A percentile compares a stretch with the other conserved stretches of the same genome.
Evolutionary conservation across 805 yeast genomes (phyloP).

Genomic region (Metschnikowia picachoensis): DNA sequence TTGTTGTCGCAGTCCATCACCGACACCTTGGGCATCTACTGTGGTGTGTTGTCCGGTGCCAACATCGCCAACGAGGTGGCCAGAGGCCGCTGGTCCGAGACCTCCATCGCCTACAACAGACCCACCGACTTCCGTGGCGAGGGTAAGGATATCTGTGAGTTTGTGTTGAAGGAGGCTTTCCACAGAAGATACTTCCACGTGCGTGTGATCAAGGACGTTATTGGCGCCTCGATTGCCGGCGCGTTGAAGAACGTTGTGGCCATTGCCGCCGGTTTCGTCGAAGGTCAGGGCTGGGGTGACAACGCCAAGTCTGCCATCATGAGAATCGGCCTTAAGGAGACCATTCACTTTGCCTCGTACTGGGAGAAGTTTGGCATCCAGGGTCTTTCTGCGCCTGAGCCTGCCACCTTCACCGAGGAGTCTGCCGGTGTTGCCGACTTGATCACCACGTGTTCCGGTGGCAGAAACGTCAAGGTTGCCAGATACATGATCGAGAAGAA

Average conservation of each 20-base stretch:
- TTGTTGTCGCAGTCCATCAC: slow-evolving; percentile 42
- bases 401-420: slow-evolving; percentile 42
- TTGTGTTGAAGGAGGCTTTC: slow-evolving; percentile 40
- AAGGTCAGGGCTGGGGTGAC: slow-evolving; percentile 48
- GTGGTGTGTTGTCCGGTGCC: slow-evolving; percentile 48
- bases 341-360: slow-evolving; percentile 36
- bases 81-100: slow-evolving; percentile 45
- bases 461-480: slow-evolving; percentile 46
- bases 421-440: slow-evolving; percentile 47
- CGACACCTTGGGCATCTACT: slow-evolving; percentile 40
- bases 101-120: slow-evolving; percentile 40
- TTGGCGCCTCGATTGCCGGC: slow-evolving; percentile 46
- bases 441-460: slow-evolving; percentile 46
- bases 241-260: slow-evolving; percentile 47
- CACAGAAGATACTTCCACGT: slow-evolving; percentile 47
- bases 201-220: slow-evolving; percentile 41
- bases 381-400: slow-evolving; percentile 31
- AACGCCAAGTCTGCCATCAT: slow-evolving; percentile 46
- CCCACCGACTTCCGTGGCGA: slow-evolving; percentile 39
- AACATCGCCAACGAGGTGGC: slow-evolving; percentile 46
- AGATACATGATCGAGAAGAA: slow-evolving; percentile 44
- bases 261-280: slow-evolving; percentile 44
- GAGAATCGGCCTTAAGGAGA: slow-evolving; percentile 44
- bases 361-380: slow-evolving; percentile 21
- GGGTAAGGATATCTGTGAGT: slow-evolving; percentile 39